These are phyloP conservation scores for Leishmania arabica DNA, from an alignment of 208 protist species.

Conservation along the genomic window DNA sequence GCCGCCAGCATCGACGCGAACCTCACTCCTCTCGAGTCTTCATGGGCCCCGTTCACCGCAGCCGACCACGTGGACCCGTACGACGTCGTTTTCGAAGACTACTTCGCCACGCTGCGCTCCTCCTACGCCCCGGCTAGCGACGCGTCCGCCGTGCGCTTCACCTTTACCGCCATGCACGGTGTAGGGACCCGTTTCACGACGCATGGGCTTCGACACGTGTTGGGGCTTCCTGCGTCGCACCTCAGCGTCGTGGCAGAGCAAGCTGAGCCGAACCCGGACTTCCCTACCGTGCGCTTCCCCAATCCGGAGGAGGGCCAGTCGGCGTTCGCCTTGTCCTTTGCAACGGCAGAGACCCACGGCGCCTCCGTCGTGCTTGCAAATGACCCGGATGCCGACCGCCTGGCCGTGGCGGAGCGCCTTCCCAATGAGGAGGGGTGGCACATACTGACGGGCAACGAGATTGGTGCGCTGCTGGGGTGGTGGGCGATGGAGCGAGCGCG, in stretches of 20 bases:
- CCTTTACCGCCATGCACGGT: slow-evolving; percentile 93
- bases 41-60: slow-evolving; percentile 48
- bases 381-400: slow-evolving; percentile 98
- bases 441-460: slow-evolving; percentile 98
- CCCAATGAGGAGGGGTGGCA: slow-evolving; percentile 80
- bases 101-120: slow-evolving; percentile 54
- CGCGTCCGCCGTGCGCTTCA: slow-evolving; percentile 40
- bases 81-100: slow-evolving; percentile 56
- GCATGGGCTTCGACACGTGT: slow-evolving; percentile 64
- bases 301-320: slow-evolving; percentile 98
- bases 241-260: slow-evolving; percentile 85
- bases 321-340: slow-evolving; percentile 88
- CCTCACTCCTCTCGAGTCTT: slow-evolving; percentile 75
- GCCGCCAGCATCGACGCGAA: slow-evolving; percentile 84
- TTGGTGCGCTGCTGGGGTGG: slow-evolving; percentile 95
- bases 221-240: slow-evolving; percentile 50
- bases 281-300: slow-evolving; percentile 97
- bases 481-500: slow-evolving; percentile 88
- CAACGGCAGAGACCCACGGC: slow-evolving; percentile 61
- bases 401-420: slow-evolving; percentile 94
- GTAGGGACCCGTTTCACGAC: slow-evolving; percentile 91
- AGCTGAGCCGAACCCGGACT: slow-evolving; percentile 95
- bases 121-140: slow-evolving; percentile 42
- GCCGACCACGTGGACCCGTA: slow-evolving; percentile 54
- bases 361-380: slow-evolving; percentile 96